A percentile compares a stretch with the other conserved stretches of the same genome.
phyloP scores from a whole-genome alignment of 768 basidiomycete genomes.

The Postia placenta region DNA sequence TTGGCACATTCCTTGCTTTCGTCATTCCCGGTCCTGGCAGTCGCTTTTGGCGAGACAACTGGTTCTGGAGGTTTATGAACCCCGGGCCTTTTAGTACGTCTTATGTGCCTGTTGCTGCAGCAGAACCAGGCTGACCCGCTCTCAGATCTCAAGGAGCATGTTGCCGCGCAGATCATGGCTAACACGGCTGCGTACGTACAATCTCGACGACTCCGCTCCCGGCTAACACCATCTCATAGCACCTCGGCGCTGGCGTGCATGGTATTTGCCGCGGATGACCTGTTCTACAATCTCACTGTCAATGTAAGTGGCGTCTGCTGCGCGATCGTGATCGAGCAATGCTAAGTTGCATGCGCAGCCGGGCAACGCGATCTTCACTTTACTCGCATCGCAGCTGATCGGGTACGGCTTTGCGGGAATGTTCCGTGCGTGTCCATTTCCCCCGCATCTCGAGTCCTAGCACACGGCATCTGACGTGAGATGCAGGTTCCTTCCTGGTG shows the following conservation, averaged over 20 bases:
- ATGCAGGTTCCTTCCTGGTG: conserved; percentile 1
- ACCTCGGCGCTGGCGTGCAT: background rate
- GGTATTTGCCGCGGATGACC: conserved; percentile 1
- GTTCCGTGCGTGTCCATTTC: conserved; percentile 7
- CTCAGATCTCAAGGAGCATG: conserved; percentile 2
- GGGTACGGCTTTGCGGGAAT: conserved; percentile 21
- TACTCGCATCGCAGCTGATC: conserved; percentile 17
- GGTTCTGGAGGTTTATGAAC: conserved; percentile 1
- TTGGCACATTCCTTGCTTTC: background rate
- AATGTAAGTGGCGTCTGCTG: background rate
- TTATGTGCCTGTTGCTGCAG: background rate
- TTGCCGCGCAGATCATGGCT: conserved; percentile 1
- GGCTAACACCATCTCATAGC: background rate
- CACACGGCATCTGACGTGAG: background rate
- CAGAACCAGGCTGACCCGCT: no score
- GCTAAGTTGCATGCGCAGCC: conserved; percentile 1
- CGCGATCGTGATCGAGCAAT: background rate
- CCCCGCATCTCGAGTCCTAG: background rate
- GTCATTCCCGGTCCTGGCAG: conserved; percentile 1
- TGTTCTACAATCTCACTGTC: conserved; percentile 3
- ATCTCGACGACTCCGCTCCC: background rate
- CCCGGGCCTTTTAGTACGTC: conserved; percentile 3
- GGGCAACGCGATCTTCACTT: conserved; percentile 22
- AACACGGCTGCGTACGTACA: background rate
- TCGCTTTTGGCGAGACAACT: background rate